Base-by-base conservation (phyloP, 345 rosid genomes). In the Erucastrum elatum region DNA sequence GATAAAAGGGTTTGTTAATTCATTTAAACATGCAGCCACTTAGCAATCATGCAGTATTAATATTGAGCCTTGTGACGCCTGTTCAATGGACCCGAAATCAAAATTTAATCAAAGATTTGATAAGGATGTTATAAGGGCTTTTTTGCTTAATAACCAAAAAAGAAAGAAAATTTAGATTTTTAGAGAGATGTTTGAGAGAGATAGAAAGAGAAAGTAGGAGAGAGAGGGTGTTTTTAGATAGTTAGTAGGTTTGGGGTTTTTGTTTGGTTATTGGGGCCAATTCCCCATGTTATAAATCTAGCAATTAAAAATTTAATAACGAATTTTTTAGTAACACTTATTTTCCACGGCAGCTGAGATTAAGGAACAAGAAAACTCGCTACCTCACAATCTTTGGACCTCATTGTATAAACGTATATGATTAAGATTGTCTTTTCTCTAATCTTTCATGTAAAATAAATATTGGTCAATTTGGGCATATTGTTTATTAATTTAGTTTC, bases 261-360 rank as follows among this genome's bases (percentile, higher is more conserved):
- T 21, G 21, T 21, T 21, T 21, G 21, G 21, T 21, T 21, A 21
- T 21, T 21, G 21, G 21, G 21, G 21, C 21, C 21, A 21, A 21
- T 21, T 21, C 21, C 21, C 21, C 21, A 75, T 75, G 75, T 74
- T 69, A 75, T 56, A 39, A 55, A 80, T 75, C 66, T 64, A 56
- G 33, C 41, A 55, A 64, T 64, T 56, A 64, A 17, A 31, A 39
- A 46, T 63, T 8, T 31, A 55, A 70, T 64, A 29, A 59, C 56
- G 15, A 64, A 64, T 44, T 11, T 69, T 21, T 66, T 10, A 25
- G 4, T 39, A 35, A 80, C 70, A 69, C 71, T 74, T 53, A 39
- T 75, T 80, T 80, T 80, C 79, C 60, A 75, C 76, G 83, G 83
- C 83, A 80, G 83, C 80, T 80, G 68, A 75, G 83, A 80, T 75